These are phyloP conservation scores for Colletotrichum costaricense DNA, from an alignment of 2,329 filamentous ascomycete species.

Conservation along the genomic window DNA sequence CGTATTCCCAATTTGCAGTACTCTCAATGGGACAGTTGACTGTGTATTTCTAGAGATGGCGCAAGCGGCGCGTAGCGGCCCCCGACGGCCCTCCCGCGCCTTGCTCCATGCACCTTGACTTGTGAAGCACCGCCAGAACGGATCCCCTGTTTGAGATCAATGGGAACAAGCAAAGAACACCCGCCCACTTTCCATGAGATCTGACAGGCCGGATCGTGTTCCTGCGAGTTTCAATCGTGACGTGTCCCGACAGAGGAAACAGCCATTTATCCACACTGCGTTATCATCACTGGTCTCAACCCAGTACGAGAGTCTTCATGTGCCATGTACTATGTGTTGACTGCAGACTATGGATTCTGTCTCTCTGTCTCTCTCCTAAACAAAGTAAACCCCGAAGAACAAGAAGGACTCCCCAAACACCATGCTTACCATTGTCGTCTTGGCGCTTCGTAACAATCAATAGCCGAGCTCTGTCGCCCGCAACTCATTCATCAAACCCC, in stretches of 20 bases:
- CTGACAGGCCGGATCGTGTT: conserved; percentile 9
- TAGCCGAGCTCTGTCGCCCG: background rate
- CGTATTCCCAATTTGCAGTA: background rate
- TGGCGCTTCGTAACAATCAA: conserved; percentile 12
- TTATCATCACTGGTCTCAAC: conserved; percentile 10
- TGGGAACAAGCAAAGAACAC: background rate
- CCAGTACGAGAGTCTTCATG: background rate
- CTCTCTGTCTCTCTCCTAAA: background rate
- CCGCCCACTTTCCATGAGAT: background rate
- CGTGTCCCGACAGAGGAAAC: background rate
- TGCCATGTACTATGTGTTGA: background rate
- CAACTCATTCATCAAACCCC: too few relatives aligned
- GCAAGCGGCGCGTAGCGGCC: background rate
- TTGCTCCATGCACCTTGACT: background rate
- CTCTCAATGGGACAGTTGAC: background rate
- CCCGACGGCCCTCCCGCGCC: background rate
- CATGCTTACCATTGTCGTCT: conserved; percentile 31
- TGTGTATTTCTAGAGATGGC: background rate
- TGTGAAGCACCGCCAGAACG: conserved; percentile 4
- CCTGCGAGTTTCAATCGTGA: conserved; percentile 10
- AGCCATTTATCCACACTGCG: background rate
- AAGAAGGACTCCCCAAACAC: conserved; percentile 36
- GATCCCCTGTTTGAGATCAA: conserved; percentile 6
- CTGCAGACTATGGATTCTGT: conserved; percentile 11
- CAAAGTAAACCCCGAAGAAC: conserved; percentile 13